Base-by-base conservation (phyloP, 73 alveolate species). In the Paramecium biaurelia region DNA sequence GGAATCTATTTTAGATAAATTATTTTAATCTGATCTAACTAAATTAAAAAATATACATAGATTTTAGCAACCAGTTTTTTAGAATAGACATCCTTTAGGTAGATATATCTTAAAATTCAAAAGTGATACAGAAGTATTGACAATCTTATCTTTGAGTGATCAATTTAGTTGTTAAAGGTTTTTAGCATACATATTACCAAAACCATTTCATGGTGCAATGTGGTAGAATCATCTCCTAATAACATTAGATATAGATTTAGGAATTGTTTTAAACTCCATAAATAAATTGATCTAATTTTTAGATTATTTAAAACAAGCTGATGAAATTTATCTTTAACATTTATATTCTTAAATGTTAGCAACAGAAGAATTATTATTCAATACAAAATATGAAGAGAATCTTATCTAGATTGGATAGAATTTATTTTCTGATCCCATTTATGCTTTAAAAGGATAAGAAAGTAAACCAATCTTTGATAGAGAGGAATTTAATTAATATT, bases 271-370 rank as follows among this genome's bases (percentile, higher is more conserved):
- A 34, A 9, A 3, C 7, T 21, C 11, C 10, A 74, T 74, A 7
- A 34, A 74, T 34, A 20, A 74, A 74, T 37, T 74, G 12, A 37
- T 37, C 28, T n/a, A 34, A 74, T 74, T 74, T 41, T 37, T 74
- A 37, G 57, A 74, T 21, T 37, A 34, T 24, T 10, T 74, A 21
- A 74, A 74, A n/a, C 15, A 34, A 5, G 32, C 87, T 30, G 87
- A 74, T n/a, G 87, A 74, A 74, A 37, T 21, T 15, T 24, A 74
- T 10, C 45, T 74, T 28, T 7, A 74, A 74, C 23, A 37, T 37
- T 37, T 74, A 12, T 74, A 74, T 41, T 74, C 87, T 2, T 74
- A 74, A 21, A 74, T 74, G 87, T 74, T 74, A n/a, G 63, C 87
- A 9, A 74, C 87, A 74, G 87, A 74, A 37, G 87, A 74, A 35